Percentiles rank a stretch among this genome's conserved stretches.
Conservation (phyloP, 768 basidiomycete species). For the Macrocybe gigantea region DNA sequence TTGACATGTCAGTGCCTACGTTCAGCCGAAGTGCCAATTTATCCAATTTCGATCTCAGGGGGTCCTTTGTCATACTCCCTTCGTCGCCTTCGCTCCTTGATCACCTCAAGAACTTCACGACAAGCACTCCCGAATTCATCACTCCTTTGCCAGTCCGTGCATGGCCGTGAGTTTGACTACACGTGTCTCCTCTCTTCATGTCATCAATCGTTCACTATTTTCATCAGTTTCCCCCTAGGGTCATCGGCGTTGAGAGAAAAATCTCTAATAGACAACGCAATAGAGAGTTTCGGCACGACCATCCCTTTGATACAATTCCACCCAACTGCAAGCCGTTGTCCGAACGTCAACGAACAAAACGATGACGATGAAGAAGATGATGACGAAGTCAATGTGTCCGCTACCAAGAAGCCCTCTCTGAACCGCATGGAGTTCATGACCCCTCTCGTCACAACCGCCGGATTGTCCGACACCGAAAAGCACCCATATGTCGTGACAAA, state of each 20-base stretch:
- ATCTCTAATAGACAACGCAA: conserved; percentile 19
- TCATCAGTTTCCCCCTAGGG: conserved; percentile 16
- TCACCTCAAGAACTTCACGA: conserved; percentile 21
- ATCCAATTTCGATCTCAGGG: conserved; percentile 27
- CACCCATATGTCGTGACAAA: conserved; percentile 33
- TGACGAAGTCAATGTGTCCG: conserved; percentile 6
- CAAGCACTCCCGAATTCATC: conserved; percentile 22
- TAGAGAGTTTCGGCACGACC: conserved; percentile 28
- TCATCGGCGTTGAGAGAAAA: conserved; percentile 11
- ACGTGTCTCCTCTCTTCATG: neutral
- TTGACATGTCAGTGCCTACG: neutral
- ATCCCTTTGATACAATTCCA: conserved; percentile 29
- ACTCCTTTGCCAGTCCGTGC: conserved; percentile 19
- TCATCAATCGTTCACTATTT: neutral
- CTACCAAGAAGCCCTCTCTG: neutral
- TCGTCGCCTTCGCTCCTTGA: conserved; percentile 22
- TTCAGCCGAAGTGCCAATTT: conserved; percentile 17
- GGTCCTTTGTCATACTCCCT: conserved; percentile 29
- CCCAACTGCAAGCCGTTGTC: conserved; percentile 17
- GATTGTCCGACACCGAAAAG: conserved; percentile 11
- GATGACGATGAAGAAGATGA: conserved; percentile 10
- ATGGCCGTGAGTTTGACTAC: conserved; percentile 18
- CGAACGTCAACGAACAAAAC: neutral
- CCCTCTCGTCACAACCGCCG: conserved; percentile 9
- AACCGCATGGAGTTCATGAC: neutral